Base-by-base conservation (phyloP, 2,329 filamentous ascomycete species). In the Fusarium incarnatum region DNA sequence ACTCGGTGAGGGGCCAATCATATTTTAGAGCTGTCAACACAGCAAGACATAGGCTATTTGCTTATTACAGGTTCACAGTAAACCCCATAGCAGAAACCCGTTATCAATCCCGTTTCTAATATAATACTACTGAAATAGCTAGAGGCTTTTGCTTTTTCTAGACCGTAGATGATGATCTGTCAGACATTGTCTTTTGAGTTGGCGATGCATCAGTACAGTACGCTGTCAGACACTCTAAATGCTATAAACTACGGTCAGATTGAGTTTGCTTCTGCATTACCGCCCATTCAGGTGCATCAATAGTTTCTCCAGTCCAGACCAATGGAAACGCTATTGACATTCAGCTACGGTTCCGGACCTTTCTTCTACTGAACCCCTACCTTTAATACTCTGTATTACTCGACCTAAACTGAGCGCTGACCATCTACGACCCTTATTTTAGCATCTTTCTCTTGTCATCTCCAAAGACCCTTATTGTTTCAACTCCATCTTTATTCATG, bases 1-100 rank as follows among this genome's bases (percentile, higher is more conserved):
- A 16, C 6, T 52, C 44, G 68, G 68, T 71, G 48, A 57, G 23
- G 44, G 16, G 9, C 68, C 68, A 70, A 70, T 71, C 55, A 57
- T 49, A 23, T 28, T 11, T 16, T 28, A 22, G n/a, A 10, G n/a
- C 28, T 4, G 6, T 18, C 18, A 27, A 41, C 22, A 44, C 23
- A 18, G 20, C 34, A 22, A n/a, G 23, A 45, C 23, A 27, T 47
- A 47, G 18, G 18, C 22, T 52, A 27, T 30, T 30, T 30, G 28
- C 28, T 30, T 30, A 30, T n/a, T 37, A 12, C 18, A 37, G 18
- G 11, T 37, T n/a, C 10, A 37, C n/a, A 37, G 16, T n/a, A 37
- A 37, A 37, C 11, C 18, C 34, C 16, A 11, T 37, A 37, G 0
- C 1, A 37, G 32, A 37, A 37, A 37, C 5, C 34, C 34, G 2